Evolutionary conservation across 768 basidiomycete species (phyloP), one percentile per base, ranked within the genome.

Genomic region (Butyriboletus loyo): DNA sequence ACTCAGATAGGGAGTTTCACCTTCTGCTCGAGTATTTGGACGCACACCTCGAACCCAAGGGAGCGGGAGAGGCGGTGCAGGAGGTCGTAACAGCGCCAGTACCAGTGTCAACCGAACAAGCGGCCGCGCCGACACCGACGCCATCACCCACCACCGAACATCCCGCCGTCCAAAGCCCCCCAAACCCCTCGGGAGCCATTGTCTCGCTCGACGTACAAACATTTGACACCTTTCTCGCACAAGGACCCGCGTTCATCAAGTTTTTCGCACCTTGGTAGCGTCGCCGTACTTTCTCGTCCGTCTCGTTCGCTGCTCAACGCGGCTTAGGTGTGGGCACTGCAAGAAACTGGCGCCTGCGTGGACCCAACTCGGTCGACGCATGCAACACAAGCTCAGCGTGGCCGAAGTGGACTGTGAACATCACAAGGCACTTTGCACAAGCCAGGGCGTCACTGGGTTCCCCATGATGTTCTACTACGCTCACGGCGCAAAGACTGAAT

Each of bases 331-430:
- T 66, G 90, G 90, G 5, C 95, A 98, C 71, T 99, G 96, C 80
- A 95, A 97, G 74, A 91, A 91, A 65, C 78, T 98, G 2, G 90
- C 91, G 1, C 93, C 86, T 46, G 78, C 75, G 0, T 98, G 93
- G 91, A 73, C 73, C 1, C 76, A 87, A 44, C 79, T 99, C 4
- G 95, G 90, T 0, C 69, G 72, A 44, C 72, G 73, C 21, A 84
- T 95, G 78, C 79, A 86, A 58, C 74, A 77, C 54, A 84, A 84
- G 43, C 74, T 95, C 28, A 87, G 81, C 35, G 73, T 99, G 9
- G 93, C 85, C 3, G 85, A 96, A 55, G 86, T 99, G 14, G 83
- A 99, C 64, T 99, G 96, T 63, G 96, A 98, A 17, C 82, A 75
- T 1, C 74, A 94, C 60, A 73, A 76, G 37, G 67, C 76, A 0